Evolutionary conservation across 2,329 filamentous ascomycete species (phyloP).

Genomic region (Pseudogymnoascus sp.): DNA sequence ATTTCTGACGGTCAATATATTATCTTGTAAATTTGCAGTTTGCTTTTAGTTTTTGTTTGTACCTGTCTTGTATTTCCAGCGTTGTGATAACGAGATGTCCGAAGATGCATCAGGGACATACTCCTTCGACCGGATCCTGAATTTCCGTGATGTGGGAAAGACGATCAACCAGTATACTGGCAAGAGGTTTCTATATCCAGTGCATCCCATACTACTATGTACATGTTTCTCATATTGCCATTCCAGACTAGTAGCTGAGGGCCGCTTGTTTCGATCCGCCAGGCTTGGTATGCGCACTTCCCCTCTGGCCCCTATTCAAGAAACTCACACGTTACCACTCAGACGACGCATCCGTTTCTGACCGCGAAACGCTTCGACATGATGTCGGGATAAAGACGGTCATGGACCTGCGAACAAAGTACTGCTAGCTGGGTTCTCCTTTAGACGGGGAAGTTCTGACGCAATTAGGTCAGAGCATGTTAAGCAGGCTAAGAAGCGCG

Average conservation of each 20-base stretch:
- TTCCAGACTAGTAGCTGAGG: constrained; percentile 47
- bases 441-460: not conserved
- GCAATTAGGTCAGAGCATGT: constrained; percentile 61
- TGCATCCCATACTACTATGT: not conserved
- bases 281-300: constrained; percentile 43
- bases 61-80: not conserved
- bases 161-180: constrained; percentile 57
- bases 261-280: constrained; percentile 62
- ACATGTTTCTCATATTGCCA: constrained; percentile 7
- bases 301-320: not conserved
- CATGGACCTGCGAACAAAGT: constrained; percentile 75
- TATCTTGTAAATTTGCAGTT: not conserved
- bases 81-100: not conserved
- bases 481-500: constrained; percentile 58
- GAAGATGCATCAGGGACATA: not conserved
- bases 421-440: constrained; percentile 20
- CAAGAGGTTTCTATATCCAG: constrained; percentile 42
- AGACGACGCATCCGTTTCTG: constrained; percentile 66
- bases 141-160: constrained; percentile 70
- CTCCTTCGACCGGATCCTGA: constrained; percentile 55
- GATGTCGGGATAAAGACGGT: constrained; percentile 63
- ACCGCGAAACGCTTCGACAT: constrained; percentile 53
- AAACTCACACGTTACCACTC: constrained; percentile 22
- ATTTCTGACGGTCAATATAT: not conserved
- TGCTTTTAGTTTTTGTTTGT: not conserved